These are phyloP conservation scores for Aspergillus ostianus DNA, from an alignment of 495 filamentous ascomycete species.

Conservation along the genomic window DNA sequence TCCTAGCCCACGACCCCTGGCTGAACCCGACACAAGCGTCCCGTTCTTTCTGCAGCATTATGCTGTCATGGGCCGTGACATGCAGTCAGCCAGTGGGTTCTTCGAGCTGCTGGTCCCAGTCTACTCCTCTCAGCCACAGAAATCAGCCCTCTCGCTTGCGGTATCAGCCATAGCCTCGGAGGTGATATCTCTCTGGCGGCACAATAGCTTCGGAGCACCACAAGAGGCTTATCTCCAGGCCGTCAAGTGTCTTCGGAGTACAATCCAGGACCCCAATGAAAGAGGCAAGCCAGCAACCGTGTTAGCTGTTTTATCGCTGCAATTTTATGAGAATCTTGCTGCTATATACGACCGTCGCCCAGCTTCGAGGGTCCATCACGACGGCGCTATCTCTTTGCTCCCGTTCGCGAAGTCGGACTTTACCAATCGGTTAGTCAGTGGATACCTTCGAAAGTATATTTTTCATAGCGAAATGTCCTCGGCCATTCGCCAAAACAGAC, in stretches of 20 bases:
- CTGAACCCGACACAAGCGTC: conserved; percentile 13
- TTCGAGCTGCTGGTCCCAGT: conserved; percentile 17
- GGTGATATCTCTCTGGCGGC: conserved; percentile 15
- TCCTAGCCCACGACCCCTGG: not conserved
- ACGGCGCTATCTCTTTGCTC: conserved; percentile 18
- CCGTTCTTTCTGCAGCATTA: conserved; percentile 14
- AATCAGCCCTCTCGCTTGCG: conserved; percentile 14
- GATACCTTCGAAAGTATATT: not conserved
- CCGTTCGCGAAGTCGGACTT: conserved; percentile 4
- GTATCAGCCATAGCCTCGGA: conserved; percentile 16
- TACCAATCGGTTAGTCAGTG: not conserved
- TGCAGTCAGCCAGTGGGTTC: conserved; percentile 14
- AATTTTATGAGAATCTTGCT: conserved; percentile 15
- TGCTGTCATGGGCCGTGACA: conserved; percentile 13
- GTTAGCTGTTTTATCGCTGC: conserved; percentile 14
- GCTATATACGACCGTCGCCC: conserved; percentile 13
- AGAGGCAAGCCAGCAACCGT: conserved; percentile 13
- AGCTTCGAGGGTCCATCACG: conserved; percentile 8
- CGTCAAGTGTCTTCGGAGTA: conserved; percentile 6
- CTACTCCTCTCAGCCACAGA: conserved; percentile 13
- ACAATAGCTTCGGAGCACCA: not conserved
- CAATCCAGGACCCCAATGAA: conserved; percentile 11
- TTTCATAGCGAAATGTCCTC: conserved; percentile 1
- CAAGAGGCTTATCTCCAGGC: not conserved
- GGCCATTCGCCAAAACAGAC: not conserved